Evolutionary conservation across 257 asterid genomes (phyloP).

Genomic region (Prunella vulgaris): DNA sequence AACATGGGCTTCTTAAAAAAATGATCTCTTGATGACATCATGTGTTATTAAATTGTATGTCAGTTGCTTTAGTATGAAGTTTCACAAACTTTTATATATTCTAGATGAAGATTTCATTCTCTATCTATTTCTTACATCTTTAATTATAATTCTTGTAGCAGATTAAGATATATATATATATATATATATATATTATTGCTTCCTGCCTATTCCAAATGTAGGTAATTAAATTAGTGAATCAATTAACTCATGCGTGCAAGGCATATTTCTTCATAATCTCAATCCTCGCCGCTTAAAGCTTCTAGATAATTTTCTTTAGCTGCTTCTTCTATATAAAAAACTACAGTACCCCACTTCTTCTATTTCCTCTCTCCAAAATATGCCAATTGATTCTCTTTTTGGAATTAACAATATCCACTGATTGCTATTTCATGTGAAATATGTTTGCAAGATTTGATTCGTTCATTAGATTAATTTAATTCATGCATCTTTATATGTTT

Average conservation of each 20-base stretch:
- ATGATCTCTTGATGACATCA: neutral
- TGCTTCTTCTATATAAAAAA: slow-evolving; percentile 14
- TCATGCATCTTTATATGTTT: too few relatives aligned
- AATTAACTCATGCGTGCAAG: slow-evolving; percentile 40
- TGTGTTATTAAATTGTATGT: neutral
- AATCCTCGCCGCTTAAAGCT: slow-evolving; percentile 38
- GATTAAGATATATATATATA: neutral
- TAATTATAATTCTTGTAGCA: neutral
- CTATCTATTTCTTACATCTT: neutral
- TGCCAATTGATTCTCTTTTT: neutral
- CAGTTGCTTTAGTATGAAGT: slow-evolving; percentile 24
- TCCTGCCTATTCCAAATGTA: slow-evolving; percentile 36
- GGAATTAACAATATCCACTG: neutral
- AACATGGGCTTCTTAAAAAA: neutral
- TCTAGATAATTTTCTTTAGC: slow-evolving; percentile 44
- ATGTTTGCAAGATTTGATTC: slow-evolving; percentile 10
- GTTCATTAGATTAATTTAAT: too few relatives aligned
- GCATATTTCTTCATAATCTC: slow-evolving; percentile 30
- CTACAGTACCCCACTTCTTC: slow-evolving; percentile 9
- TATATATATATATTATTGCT: neutral
- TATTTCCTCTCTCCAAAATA: neutral
- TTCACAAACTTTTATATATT: neutral
- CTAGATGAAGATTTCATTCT: neutral
- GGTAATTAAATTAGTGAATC: neutral
- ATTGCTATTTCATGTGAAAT: neutral